Base-by-base conservation (phyloP, 345 rosid species). In the Toxicodendron radicans region DNA sequence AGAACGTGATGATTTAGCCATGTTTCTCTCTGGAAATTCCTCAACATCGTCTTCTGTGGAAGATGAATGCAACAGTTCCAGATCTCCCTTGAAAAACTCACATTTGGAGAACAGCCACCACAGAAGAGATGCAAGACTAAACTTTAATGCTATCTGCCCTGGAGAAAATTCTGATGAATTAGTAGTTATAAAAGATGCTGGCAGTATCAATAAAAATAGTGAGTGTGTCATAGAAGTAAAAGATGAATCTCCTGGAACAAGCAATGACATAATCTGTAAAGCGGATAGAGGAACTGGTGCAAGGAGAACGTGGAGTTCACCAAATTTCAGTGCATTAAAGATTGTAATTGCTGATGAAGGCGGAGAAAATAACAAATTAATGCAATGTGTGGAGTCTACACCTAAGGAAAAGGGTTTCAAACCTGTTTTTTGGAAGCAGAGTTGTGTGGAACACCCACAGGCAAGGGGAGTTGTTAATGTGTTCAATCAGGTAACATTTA, bases 1-100 rank as follows among this genome's bases (percentile, higher is more conserved):
- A 76, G 98, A 93, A 76, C 68, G 97, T 30, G 91, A 91, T 80
- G 95, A 93, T 77, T 85, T 93, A 62, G 98, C 97, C 0, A 76
- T 83, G 80, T 91, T 93, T 85, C 86, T 93, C 43, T 91, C 91
- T 7, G 95, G 98, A 62, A 73, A 87, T 71, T 76, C 84, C 38
- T 80, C 79, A 52, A 73, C 75, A 4, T 79, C 76, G 0, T 81
- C 69, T 56, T 77, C 58, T 74, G 74, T 62, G 23, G 81, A 80
- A 66, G 79, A 80, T 73, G 84, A 81, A 59, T 76, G 70, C 78
- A 64, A 46, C 75, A 64, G 76, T 61, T 51, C 65, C 72, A 79
- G 68, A 67, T 60, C 81, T 53, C 75, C 81, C 17, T 11, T 24
- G 24, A 73, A 79, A 21, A 77, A 70, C 64, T 81, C 86, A 62